Percentiles rank a stretch among this genome's conserved stretches.
Evolutionary conservation across 768 basidiomycete species (phyloP).

Genomic region (Panus rudis): DNA sequence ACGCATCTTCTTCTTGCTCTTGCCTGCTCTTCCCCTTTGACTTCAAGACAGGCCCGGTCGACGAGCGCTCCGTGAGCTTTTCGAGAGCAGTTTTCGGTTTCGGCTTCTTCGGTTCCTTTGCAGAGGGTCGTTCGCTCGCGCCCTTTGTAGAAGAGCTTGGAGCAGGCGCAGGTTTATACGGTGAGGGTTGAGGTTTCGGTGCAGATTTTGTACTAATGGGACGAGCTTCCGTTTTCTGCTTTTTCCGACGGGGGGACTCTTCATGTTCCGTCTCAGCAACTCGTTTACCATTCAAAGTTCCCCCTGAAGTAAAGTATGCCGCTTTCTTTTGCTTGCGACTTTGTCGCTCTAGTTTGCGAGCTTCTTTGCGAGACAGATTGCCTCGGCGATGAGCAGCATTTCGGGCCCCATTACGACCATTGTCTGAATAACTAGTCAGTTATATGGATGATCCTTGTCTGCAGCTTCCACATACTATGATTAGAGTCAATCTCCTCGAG

Average conservation of each 20-base stretch:
- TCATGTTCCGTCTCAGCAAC: constrained; percentile 36
- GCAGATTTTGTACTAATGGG: background rate
- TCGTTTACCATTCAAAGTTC: constrained; percentile 27
- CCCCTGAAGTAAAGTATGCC: constrained; percentile 40
- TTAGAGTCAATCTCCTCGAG: constrained; percentile 20
- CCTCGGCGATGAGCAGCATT: constrained; percentile 13
- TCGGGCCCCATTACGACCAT: constrained; percentile 2
- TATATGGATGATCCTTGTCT: background rate
- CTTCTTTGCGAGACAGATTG: constrained; percentile 47
- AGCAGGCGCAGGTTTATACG: background rate
- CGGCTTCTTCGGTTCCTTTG: constrained; percentile 7
- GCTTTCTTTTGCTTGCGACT: constrained; percentile 59
- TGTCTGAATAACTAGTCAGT: background rate
- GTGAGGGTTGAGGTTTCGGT: background rate
- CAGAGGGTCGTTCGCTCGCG: constrained; percentile 5
- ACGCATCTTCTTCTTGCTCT: constrained; percentile 71
- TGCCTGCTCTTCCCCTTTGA: constrained; percentile 20
- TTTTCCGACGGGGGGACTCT: constrained; percentile 47
- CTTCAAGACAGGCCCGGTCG: background rate
- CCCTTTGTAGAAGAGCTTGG: background rate
- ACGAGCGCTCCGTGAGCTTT: constrained; percentile 23
- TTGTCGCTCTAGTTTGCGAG: constrained; percentile 55
- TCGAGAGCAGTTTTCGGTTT: constrained; percentile 27
- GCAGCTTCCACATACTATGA: constrained; percentile 8
- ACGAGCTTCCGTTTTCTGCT: constrained; percentile 21